These are phyloP conservation scores for Fusarium tanahbumbuense DNA, from an alignment of 2,329 filamentous ascomycete species.

Conservation along the genomic window DNA sequence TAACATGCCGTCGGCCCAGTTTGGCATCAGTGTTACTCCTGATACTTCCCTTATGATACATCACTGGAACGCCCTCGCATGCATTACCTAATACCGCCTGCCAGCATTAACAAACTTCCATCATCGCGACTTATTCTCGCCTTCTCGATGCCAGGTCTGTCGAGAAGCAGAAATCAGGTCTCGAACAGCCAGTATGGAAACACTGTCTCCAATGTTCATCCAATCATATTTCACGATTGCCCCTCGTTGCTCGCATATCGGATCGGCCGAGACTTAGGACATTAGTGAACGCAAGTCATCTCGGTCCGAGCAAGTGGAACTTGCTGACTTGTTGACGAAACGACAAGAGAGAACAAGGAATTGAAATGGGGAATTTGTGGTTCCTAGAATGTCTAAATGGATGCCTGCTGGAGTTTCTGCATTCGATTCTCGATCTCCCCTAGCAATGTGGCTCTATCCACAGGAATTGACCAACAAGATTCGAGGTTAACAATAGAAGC, in stretches of 20 bases:
- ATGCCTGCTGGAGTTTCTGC: slow-evolving; percentile 37
- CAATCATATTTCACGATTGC: slow-evolving; percentile 6
- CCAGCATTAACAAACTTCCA: neutral
- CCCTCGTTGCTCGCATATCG: slow-evolving; percentile 27
- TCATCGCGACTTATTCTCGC: neutral
- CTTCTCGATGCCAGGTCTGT: slow-evolving; percentile 5
- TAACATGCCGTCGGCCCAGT: slow-evolving; percentile 5
- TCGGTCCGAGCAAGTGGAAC: slow-evolving; percentile 28
- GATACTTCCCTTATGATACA: slow-evolving; percentile 1
- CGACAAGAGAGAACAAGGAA: slow-evolving; percentile 27
- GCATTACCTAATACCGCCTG: neutral
- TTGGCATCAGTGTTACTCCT: slow-evolving; percentile 4
- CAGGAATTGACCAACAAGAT: slow-evolving; percentile 11
- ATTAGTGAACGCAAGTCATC: slow-evolving; percentile 11
- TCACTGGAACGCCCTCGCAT: neutral
- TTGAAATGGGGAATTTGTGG: slow-evolving; percentile 21
- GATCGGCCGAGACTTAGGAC: slow-evolving; percentile 13
- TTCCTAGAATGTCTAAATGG: slow-evolving; percentile 6
- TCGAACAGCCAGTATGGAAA: slow-evolving; percentile 3
- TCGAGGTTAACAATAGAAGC: slow-evolving; percentile 13
- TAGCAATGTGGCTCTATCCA: slow-evolving; percentile 25
- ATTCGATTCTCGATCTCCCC: slow-evolving; percentile 34
- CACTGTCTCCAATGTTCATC: slow-evolving; percentile 15
- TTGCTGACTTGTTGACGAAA: slow-evolving; percentile 8
- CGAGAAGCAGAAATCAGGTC: slow-evolving; percentile 5